Evolutionary conservation across 2,329 filamentous ascomycete species (phyloP).

Genomic region (Ceratocystis smalleyi): DNA sequence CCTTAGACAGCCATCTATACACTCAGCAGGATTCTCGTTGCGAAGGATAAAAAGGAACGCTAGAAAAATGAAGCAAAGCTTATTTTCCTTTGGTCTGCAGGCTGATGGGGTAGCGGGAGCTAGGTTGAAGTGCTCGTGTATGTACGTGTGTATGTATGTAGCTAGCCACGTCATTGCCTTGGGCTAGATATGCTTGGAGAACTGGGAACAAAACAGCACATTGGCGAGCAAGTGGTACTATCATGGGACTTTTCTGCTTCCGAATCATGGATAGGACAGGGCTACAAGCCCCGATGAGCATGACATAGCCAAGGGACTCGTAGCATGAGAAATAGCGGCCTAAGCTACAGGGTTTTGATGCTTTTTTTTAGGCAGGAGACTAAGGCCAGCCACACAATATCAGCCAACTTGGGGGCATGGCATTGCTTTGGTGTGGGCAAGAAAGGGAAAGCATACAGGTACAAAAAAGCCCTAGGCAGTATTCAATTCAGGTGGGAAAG

Average conservation of each 20-base stretch:
- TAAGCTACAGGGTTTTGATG: not conserved
- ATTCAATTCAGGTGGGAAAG: not conserved
- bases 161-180: not conserved
- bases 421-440: not conserved
- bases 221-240: not conserved
- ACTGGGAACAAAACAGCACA: not conserved
- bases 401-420: not conserved
- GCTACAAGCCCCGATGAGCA: not conserved
- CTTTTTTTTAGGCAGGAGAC: not conserved
- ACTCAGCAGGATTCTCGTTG: not conserved
- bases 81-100: not conserved
- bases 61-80: not conserved
- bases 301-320: not conserved
- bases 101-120: not conserved
- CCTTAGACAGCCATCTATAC: not conserved
- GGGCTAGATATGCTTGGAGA: not conserved
- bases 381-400: not conserved
- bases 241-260: not conserved
- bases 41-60: not conserved
- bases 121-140: not conserved
- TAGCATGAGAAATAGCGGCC: not conserved
- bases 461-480: not conserved
- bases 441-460: too few relatives aligned
- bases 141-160: not conserved
- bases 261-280: not conserved